Percentiles rank a stretch among this genome's conserved stretches.
These are phyloP conservation scores for Stephania japonica DNA, from an alignment of 164 flowering plant genomes.

Conservation along the genomic window DNA sequence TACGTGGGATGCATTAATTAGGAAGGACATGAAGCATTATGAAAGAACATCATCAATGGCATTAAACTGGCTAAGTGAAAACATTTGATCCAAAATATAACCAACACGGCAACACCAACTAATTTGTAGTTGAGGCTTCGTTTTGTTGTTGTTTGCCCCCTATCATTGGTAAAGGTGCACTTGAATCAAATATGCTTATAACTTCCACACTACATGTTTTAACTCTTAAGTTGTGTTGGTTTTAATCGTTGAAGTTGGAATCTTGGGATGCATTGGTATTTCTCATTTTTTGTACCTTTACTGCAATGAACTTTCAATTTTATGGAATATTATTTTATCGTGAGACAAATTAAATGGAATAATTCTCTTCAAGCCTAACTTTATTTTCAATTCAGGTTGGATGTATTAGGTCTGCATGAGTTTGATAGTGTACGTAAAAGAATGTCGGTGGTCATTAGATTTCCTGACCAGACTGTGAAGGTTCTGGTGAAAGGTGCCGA, in stretches of 20 bases:
- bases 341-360: background rate
- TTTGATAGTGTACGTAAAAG: conserved; percentile 92
- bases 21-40: too few species aligned
- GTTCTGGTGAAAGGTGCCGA: conserved; percentile 96
- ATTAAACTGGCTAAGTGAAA: too few species aligned
- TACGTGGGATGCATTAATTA: too few species aligned
- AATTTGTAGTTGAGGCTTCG: too few species aligned
- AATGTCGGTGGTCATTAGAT: conserved; percentile 85
- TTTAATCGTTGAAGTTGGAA: conserved; percentile 2
- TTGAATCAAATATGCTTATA: too few species aligned
- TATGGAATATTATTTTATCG: too few species aligned
- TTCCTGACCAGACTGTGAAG: conserved; percentile 68
- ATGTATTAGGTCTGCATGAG: conserved; percentile 40
- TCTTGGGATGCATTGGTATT: background rate
- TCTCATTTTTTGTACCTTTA: background rate
- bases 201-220: too few species aligned
- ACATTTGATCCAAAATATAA: too few species aligned
- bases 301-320: background rate
- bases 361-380: background rate
- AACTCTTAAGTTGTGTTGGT: background rate
- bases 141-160: too few species aligned
- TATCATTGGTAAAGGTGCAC: too few species aligned
- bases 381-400: conserved; percentile 27
- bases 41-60: too few species aligned
- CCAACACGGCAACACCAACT: too few species aligned